Percentiles rank a stretch among this genome's conserved stretches.
Conservation (phyloP, 208 protist genomes). For the Leishmania arabica region DNA sequence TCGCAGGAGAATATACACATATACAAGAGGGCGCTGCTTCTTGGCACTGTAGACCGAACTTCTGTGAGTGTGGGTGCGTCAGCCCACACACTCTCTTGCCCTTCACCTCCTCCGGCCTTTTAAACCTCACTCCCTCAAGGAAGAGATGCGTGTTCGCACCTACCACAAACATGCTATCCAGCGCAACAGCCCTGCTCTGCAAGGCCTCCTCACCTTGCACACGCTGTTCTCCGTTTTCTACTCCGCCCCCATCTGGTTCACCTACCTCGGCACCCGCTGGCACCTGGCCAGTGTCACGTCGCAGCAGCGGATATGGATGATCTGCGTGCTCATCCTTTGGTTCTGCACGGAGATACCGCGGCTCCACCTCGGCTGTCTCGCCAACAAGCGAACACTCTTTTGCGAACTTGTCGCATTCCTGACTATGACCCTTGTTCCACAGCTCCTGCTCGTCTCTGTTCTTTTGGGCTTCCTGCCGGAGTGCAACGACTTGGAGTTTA, state of each 20-base stretch:
- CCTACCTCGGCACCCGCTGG: constrained; percentile 47
- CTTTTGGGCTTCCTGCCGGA: constrained; percentile 43
- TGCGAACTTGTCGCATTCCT: constrained; percentile 53
- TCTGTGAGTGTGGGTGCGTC: background rate
- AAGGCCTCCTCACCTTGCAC: constrained; percentile 49
- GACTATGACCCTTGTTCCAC: constrained; percentile 50
- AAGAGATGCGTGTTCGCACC: constrained; percentile 63
- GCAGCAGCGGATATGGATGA: constrained; percentile 45
- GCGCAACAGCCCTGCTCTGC: constrained; percentile 55
- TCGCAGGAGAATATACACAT: background rate
- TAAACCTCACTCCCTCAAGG: background rate
- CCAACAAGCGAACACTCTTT: constrained; percentile 52
- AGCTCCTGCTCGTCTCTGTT: constrained; percentile 54
- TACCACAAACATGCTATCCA: constrained; percentile 64
- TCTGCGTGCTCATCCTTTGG: constrained; percentile 53
- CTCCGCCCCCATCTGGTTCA: constrained; percentile 51
- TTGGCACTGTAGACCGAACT: background rate
- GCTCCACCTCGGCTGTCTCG: constrained; percentile 44
- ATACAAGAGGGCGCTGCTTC: background rate
- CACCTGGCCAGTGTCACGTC: constrained; percentile 15
- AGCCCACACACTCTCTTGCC: background rate
- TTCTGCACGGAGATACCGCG: constrained; percentile 48
- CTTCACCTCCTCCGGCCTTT: background rate
- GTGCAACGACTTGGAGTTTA: constrained; percentile 60
- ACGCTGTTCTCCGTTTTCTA: constrained; percentile 57